phyloP scores from a whole-genome alignment of 495 filamentous ascomycete species.

The Hypoxylon fuscum region DNA sequence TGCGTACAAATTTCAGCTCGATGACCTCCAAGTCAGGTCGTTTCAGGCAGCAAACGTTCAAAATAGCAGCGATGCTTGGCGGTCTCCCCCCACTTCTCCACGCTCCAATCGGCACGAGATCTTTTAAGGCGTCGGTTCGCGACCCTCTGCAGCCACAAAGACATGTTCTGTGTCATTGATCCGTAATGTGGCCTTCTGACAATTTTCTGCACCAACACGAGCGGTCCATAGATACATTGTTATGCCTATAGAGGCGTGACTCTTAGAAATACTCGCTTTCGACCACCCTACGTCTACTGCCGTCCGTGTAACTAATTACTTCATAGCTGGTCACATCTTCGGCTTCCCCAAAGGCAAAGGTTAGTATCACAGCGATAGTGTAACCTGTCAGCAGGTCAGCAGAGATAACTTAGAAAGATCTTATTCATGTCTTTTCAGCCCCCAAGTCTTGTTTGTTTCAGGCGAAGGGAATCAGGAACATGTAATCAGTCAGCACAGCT shows the following conservation, averaged over 20 bases:
- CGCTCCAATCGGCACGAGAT: constrained; percentile 14
- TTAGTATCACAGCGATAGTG: neutral
- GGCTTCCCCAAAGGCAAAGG: too few relatives aligned
- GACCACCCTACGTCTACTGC: neutral
- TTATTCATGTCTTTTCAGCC: too few relatives aligned
- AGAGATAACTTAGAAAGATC: neutral
- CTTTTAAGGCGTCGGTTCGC: constrained; percentile 18
- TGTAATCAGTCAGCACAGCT: neutral
- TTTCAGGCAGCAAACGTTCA: constrained; percentile 19
- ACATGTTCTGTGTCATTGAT: constrained; percentile 14
- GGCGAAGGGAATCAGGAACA: neutral
- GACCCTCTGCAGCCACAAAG: constrained; percentile 8
- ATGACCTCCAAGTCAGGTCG: too few relatives aligned
- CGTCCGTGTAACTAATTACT: neutral
- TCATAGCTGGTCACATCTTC: neutral
- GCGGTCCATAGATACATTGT: too few relatives aligned
- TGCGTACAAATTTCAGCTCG: too few relatives aligned
- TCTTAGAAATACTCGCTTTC: neutral
- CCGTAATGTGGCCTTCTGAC: constrained; percentile 1
- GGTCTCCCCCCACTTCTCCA: constrained; percentile 24
- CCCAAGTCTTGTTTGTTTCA: too few relatives aligned
- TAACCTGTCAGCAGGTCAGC: neutral
- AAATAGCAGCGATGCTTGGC: too few relatives aligned
- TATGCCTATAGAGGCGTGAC: constrained; percentile 7
- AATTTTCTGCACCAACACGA: neutral